Evolutionary conservation across 2,329 filamentous ascomycete genomes (phyloP), one percentile per base, ranked within the genome.

Genomic region (Tympanopsis confertula): DNA sequence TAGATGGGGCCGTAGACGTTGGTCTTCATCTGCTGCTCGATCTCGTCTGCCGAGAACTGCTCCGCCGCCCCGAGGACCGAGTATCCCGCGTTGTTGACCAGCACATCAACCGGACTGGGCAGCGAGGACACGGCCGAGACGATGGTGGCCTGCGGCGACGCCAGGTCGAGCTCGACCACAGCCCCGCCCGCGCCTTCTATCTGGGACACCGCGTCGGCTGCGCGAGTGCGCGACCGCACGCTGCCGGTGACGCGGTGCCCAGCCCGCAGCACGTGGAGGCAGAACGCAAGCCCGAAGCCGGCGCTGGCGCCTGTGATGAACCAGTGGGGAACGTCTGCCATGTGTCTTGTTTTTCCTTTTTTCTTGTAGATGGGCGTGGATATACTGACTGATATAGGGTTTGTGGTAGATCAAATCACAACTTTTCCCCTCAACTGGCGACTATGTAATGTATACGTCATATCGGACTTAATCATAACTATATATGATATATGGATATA

Each of bases 301-400:
- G 50, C 53, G 1, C 54, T 57, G 29, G 51, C 53, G 10, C 56
- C 56, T 5, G 56, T 59, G 37, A 59, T 56, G 19, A 58, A 10
- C 44, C 51, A 18, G n/a, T 49, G 13, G 49, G 49, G 3, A 50
- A 55, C 39, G 49, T 48, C 17, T 43, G 39, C 17, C 13, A 19
- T 4, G 41, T 44, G 19, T 37, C 37, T 19, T 19, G 33, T 17
- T 20, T 24, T 15, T 5, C 26, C 26, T 24, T 20, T n/a, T 33
- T 14, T 28, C 19, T 3, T 12, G 29, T 35, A 14, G n/a, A 29
- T 32, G 22, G 2, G 14, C 2, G 45, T 47, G n/a, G n/a, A n/a
- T n/a, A n/a, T n/a, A n/a, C n/a, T n/a, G n/a, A n/a, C n/a, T n/a
- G n/a, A n/a, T n/a, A n/a, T n/a, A n/a, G n/a, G n/a, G n/a, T n/a